Evolutionary conservation across 345 rosid species (phyloP).

Genomic region (Salix viminalis): DNA sequence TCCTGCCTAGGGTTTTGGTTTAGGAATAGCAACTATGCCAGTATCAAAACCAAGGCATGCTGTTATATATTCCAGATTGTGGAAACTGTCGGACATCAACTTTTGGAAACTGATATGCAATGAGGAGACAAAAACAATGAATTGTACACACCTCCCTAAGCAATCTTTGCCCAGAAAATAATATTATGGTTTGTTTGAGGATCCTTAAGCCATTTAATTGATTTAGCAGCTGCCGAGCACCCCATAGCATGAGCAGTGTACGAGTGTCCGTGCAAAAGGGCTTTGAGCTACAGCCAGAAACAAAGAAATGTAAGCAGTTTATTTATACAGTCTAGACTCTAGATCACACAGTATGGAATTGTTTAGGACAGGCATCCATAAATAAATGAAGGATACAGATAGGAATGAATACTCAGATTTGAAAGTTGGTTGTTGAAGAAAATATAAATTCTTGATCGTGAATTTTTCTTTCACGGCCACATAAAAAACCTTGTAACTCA

Average conservation of each 20-base stretch:
- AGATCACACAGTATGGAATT: background rate
- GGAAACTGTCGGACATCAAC: background rate
- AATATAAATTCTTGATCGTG: background rate
- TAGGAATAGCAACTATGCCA: too few relatives aligned
- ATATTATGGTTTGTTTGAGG: constrained; percentile 67
- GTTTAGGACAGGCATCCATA: background rate
- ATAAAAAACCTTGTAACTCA: background rate
- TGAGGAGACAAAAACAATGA: background rate
- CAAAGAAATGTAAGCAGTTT: constrained; percentile 6
- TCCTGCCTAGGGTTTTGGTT: too few relatives aligned
- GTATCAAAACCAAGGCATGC: too few relatives aligned
- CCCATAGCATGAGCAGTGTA: constrained; percentile 95
- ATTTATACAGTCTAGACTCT: background rate
- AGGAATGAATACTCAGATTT: background rate
- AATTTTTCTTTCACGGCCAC: background rate
- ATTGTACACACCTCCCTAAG: constrained; percentile 64
- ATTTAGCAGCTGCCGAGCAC: constrained; percentile 75
- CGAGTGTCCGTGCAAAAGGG: constrained; percentile 93
- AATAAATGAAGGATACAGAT: background rate
- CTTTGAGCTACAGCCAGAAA: constrained; percentile 63
- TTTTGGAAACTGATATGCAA: constrained; percentile 3
- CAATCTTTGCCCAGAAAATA: constrained; percentile 34
- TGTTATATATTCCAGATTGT: background rate
- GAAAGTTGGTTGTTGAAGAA: background rate
- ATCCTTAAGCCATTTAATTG: constrained; percentile 86